phyloP scores from a whole-genome alignment of 805 yeast genomes.

The Myxozyma kluyveri region DNA sequence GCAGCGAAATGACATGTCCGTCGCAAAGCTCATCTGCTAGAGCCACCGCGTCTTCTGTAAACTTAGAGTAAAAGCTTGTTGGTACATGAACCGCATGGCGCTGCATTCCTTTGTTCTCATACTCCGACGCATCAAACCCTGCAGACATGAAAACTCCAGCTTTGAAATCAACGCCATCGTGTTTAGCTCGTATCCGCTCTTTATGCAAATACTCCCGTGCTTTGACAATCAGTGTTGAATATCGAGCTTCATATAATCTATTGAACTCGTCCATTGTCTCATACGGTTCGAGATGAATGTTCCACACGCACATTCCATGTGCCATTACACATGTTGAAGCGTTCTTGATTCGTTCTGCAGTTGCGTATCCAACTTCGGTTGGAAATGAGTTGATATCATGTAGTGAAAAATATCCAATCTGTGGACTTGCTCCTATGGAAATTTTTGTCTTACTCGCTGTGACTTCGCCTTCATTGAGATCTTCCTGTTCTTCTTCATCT shows the following conservation, averaged over 20 bases:
- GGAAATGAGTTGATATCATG: constrained; percentile 88
- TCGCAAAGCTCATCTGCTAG: constrained; percentile 60
- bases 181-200: constrained; percentile 19
- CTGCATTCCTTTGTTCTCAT: constrained; percentile 80
- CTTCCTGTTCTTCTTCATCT: constrained; percentile 23
- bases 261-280: constrained; percentile 62
- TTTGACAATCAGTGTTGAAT: constrained; percentile 58
- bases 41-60: constrained; percentile 69
- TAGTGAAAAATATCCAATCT: constrained; percentile 76
- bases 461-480: not conserved
- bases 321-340: constrained; percentile 77
- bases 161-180: constrained; percentile 44
- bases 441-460: constrained; percentile 24
- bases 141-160: constrained; percentile 73
- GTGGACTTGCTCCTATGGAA: constrained; percentile 48
- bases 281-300: constrained; percentile 72
- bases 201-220: constrained; percentile 60
- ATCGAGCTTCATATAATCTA: constrained; percentile 56
- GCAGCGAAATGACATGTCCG: constrained; percentile 62
- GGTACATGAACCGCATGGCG: constrained; percentile 80
- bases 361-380: constrained; percentile 73
- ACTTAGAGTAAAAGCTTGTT: constrained; percentile 68
- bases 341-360: constrained; percentile 63
- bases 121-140: constrained; percentile 85
- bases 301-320: constrained; percentile 79